These are phyloP conservation scores for Actinomortierella wolfii DNA, from an alignment of 371 early-diverging fungal species.

Conservation along the genomic window DNA sequence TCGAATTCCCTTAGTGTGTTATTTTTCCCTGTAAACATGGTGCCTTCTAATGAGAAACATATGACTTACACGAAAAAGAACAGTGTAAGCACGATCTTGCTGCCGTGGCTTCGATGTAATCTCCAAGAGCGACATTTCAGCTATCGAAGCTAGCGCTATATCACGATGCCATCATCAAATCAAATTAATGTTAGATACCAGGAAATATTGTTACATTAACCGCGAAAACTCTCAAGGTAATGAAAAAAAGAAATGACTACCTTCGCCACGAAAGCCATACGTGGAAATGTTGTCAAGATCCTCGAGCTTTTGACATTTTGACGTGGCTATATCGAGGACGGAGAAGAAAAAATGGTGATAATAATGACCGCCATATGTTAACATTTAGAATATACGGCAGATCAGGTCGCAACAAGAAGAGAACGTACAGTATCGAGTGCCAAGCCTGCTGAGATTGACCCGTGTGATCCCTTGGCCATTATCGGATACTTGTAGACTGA, in stretches of 20 bases:
- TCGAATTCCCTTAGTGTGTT: background rate
- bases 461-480: constrained; percentile 66
- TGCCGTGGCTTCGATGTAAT: constrained; percentile 55
- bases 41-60: too few species aligned
- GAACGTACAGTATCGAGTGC: constrained; percentile 58
- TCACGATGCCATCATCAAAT: background rate
- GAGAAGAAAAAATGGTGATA: background rate
- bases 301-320: constrained; percentile 53
- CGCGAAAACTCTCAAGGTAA: background rate
- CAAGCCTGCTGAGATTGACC: constrained; percentile 52
- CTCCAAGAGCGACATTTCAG: constrained; percentile 59
- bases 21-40: background rate
- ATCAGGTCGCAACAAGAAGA: too few species aligned
- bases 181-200: background rate
- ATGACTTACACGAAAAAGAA: constrained; percentile 56
- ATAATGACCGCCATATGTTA: too few species aligned
- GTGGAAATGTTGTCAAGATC: constrained; percentile 53
- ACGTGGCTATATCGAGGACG: constrained; percentile 48
- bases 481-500: constrained; percentile 62
- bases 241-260: constrained; percentile 33
- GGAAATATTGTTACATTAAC: too few species aligned
- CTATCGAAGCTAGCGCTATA: constrained; percentile 62
- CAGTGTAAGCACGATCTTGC: constrained; percentile 48
- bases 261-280: constrained; percentile 79
- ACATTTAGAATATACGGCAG: too few species aligned